These are phyloP conservation scores for Bullera alba DNA, from an alignment of 768 basidiomycete species.

Conservation along the genomic window DNA sequence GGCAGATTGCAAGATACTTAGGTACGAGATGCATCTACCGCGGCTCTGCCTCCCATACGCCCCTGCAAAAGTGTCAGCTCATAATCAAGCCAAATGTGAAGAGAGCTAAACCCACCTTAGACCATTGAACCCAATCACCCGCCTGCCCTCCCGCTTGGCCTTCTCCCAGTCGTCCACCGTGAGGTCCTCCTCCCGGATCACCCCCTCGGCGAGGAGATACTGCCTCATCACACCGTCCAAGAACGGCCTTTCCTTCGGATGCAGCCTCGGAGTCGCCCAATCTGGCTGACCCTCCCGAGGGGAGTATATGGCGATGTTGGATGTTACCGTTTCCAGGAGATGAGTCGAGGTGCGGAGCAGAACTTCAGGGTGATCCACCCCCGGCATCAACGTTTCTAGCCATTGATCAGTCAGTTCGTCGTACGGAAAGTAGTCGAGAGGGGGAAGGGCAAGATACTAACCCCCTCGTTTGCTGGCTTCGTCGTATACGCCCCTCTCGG, in stretches of 20 bases:
- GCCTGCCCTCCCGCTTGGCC: conserved; percentile 10
- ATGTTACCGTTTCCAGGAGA: conserved; percentile 33
- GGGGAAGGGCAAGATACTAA: conserved; percentile 6
- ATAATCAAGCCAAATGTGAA: background rate
- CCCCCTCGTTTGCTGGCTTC: conserved; percentile 14
- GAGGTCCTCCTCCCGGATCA: conserved; percentile 24
- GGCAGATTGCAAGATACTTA: no score
- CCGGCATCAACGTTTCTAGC: background rate
- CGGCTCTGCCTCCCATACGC: conserved; percentile 30
- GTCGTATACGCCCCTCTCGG: conserved; percentile 23
- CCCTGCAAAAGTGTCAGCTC: no score
- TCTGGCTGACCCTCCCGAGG: background rate
- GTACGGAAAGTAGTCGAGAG: no score
- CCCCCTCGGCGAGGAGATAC: conserved; percentile 19
- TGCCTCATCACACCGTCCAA: conserved; percentile 31
- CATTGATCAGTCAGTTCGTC: background rate
- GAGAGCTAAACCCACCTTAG: conserved; percentile 20
- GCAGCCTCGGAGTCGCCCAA: conserved; percentile 26
- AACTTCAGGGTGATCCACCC: conserved; percentile 21
- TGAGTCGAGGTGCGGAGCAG: conserved; percentile 20
- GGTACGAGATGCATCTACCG: no score
- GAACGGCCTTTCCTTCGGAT: conserved; percentile 7
- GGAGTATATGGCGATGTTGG: conserved; percentile 30
- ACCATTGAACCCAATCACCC: conserved; percentile 38
- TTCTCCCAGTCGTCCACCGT: conserved; percentile 15